These are phyloP conservation scores for Sporothrix protearum DNA, from an alignment of 2,329 filamentous ascomycete species.

Conservation along the genomic window DNA sequence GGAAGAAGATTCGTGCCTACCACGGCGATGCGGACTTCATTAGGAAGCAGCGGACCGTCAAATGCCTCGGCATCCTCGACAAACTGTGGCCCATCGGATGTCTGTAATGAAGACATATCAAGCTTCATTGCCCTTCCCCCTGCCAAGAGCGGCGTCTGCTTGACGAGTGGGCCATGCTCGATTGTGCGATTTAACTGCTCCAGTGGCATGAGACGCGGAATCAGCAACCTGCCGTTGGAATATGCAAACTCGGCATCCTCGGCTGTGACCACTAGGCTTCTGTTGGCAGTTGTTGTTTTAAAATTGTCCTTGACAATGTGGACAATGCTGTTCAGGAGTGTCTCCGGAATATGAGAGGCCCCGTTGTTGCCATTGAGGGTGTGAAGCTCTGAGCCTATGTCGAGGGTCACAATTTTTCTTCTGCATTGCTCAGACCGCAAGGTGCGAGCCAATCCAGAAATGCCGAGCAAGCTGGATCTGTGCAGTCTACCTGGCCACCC, in stretches of 20 bases:
- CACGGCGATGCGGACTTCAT: slow-evolving; percentile 44
- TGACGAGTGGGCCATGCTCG: slow-evolving; percentile 33
- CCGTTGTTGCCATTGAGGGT: no score
- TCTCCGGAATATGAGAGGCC: background rate
- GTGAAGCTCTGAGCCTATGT: slow-evolving; percentile 32
- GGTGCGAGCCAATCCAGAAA: slow-evolving; percentile 46
- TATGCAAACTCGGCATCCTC: slow-evolving; percentile 39
- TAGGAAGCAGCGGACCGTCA: slow-evolving; percentile 28
- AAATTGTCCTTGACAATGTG: background rate
- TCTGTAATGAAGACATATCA: slow-evolving; percentile 22
- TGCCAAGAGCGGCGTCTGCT: background rate
- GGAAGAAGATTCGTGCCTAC: slow-evolving; percentile 37
- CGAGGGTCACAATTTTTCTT: slow-evolving; percentile 44
- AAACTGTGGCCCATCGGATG: slow-evolving; percentile 28
- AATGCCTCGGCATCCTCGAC: slow-evolving; percentile 21
- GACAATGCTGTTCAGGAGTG: background rate
- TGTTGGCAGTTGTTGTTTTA: background rate
- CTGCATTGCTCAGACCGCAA: slow-evolving; percentile 49
- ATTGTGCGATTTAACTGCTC: slow-evolving; percentile 44
- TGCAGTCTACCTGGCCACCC: slow-evolving; percentile 40
- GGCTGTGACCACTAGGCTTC: slow-evolving; percentile 19
- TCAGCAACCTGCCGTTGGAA: slow-evolving; percentile 24
- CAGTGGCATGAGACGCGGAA: slow-evolving; percentile 46
- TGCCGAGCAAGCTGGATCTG: slow-evolving; percentile 38
- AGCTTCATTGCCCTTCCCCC: slow-evolving; percentile 26